Conservation (phyloP, 1,139 yeast species). For the Ogataea hybrid region DNA sequence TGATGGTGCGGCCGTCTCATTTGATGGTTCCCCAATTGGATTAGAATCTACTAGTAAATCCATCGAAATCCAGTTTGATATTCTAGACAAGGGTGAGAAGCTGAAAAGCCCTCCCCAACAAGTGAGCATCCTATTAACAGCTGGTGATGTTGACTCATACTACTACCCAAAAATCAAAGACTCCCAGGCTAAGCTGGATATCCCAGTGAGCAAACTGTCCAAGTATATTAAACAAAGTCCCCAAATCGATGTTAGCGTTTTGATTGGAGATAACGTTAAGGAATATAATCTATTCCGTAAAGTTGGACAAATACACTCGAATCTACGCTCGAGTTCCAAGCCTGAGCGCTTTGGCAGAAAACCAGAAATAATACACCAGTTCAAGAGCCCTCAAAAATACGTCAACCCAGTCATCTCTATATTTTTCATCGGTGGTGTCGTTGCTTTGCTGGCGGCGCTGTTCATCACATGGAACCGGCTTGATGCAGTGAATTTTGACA, state of each 20-base stretch:
- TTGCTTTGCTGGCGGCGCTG: conserved; percentile 41
- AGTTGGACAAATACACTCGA: conserved; percentile 20
- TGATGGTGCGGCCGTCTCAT: conserved; percentile 7
- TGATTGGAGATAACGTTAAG: conserved; percentile 28
- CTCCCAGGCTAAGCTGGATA: conserved; percentile 17
- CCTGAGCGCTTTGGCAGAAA: conserved; percentile 46
- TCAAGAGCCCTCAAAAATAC: conserved; percentile 54
- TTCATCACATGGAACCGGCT: conserved; percentile 47
- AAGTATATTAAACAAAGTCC: conserved; percentile 21
- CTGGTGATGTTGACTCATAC: conserved; percentile 20
- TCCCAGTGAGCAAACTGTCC: conserved; percentile 24
- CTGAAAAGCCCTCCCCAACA: conserved; percentile 19
- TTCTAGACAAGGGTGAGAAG: conserved; percentile 1
- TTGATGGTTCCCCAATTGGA: conserved; percentile 6
- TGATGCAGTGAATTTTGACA: conserved; percentile 45
- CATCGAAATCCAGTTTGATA: conserved; percentile 10
- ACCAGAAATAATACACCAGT: conserved; percentile 71
- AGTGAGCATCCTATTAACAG: conserved; percentile 24
- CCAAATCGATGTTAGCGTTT: conserved; percentile 21
- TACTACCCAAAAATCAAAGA: conserved; percentile 24
- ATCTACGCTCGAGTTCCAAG: conserved; percentile 15
- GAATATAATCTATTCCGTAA: conserved; percentile 17
- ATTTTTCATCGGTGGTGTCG: conserved; percentile 48
- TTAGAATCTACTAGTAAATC: conserved; percentile 7
- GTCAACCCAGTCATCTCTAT: conserved; percentile 56